Percentiles rank a stretch among this genome's conserved stretches.
Evolutionary conservation across 257 asterid species (phyloP).

Genomic region (Przewalskia tangutica): DNA sequence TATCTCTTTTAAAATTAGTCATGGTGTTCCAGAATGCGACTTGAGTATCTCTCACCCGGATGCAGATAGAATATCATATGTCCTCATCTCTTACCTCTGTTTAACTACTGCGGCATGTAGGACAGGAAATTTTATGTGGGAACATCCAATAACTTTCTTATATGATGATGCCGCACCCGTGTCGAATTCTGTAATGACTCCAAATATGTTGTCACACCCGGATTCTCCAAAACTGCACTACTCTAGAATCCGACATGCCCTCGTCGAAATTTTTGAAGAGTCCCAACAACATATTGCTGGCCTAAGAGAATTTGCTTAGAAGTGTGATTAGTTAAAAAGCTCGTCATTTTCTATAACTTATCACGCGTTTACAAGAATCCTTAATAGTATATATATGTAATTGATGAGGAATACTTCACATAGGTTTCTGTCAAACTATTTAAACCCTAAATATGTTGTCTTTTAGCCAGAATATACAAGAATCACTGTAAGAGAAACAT

Average conservation of each 20-base stretch:
- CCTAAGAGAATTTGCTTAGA: background rate
- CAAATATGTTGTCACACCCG: too few species aligned
- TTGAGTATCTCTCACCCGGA: background rate
- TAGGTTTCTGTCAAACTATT: background rate
- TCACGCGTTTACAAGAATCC: background rate
- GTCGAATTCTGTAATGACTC: too few species aligned
- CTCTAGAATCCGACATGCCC: too few species aligned
- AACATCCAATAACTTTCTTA: background rate
- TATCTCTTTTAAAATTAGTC: background rate
- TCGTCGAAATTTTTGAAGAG: too few species aligned
- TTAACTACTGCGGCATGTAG: background rate
- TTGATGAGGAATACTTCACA: background rate
- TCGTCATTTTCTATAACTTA: background rate
- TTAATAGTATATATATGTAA: background rate
- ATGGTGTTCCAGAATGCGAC: background rate
- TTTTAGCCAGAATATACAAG: background rate
- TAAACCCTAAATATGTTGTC: background rate
- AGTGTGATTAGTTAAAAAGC: background rate
- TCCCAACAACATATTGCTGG: background rate
- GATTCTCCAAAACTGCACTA: too few species aligned
- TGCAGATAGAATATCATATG: background rate
- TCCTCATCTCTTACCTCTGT: background rate
- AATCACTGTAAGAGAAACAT: background rate
- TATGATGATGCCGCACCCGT: background rate
- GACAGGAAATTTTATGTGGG: background rate